Evolutionary conservation across 2,329 filamentous ascomycete species (phyloP).

Genomic region (Aspergillus clavatus): DNA sequence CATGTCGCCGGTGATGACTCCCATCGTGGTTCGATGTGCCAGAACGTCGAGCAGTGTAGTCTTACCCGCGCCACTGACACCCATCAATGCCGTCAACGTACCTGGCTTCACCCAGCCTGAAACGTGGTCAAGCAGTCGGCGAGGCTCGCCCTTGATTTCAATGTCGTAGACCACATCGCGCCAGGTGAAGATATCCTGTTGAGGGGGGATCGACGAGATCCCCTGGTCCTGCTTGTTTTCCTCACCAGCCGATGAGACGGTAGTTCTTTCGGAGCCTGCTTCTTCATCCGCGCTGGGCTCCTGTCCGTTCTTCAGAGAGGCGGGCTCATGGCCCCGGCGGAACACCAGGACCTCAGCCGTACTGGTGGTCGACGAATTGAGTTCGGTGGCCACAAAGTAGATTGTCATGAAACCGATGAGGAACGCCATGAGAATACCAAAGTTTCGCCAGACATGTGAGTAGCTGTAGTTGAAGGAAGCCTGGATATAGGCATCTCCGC

Average conservation of each 20-base stretch:
- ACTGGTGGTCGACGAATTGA: constrained; percentile 59
- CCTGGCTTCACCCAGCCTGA: constrained; percentile 92
- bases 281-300: constrained; percentile 4
- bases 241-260: neutral
- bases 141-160: constrained; percentile 66
- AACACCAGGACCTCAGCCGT: constrained; percentile 75
- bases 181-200: constrained; percentile 78
- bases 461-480: constrained; percentile 54
- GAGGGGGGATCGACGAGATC: constrained; percentile 46
- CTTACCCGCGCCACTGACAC: constrained; percentile 83
- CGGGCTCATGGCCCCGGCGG: constrained; percentile 48
- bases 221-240: neutral
- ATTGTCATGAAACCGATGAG: constrained; percentile 54
- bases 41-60: constrained; percentile 83
- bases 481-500: constrained; percentile 55
- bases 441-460: constrained; percentile 61
- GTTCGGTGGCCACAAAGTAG: constrained; percentile 50
- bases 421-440: constrained; percentile 64
- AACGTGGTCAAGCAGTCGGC: constrained; percentile 74
- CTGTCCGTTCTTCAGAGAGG: constrained; percentile 1
- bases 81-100: constrained; percentile 83
- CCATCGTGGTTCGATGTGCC: constrained; percentile 77
- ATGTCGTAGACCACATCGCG: constrained; percentile 73
- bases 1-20: constrained; percentile 82
- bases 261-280: neutral